These are phyloP conservation scores for Fusarium floridanum DNA, from an alignment of 2,329 filamentous ascomycete species.

Conservation along the genomic window DNA sequence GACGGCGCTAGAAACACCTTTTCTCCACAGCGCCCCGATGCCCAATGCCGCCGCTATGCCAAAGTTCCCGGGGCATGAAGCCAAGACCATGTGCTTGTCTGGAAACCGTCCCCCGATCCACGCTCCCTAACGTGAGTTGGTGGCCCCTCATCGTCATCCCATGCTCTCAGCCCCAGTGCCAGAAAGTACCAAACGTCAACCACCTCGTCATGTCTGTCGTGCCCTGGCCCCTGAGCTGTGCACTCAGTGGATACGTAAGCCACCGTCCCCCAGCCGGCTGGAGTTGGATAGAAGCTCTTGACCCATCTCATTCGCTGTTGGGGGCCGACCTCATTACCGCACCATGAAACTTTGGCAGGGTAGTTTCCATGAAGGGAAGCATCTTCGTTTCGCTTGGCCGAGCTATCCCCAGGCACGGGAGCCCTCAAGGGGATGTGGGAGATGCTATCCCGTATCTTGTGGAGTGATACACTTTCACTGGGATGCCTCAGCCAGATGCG, in stretches of 20 bases:
- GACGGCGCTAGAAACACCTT: conserved; percentile 26
- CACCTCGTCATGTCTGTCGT: conserved; percentile 27
- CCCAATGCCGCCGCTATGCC: conserved; percentile 28
- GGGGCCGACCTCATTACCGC: conserved; percentile 38
- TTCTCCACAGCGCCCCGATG: conserved; percentile 40
- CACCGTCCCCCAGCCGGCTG: conserved; percentile 27
- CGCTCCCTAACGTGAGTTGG: conserved; percentile 19
- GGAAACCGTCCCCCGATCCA: conserved; percentile 16
- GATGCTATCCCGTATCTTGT: conserved; percentile 36
- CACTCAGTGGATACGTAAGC: conserved; percentile 44
- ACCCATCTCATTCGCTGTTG: conserved; percentile 38
- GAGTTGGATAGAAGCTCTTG: conserved; percentile 22
- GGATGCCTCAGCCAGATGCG: conserved; percentile 35
- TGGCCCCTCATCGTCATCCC: conserved; percentile 19
- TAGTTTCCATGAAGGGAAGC: conserved; percentile 32
- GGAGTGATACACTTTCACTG: conserved; percentile 37
- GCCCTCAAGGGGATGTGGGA: conserved; percentile 20
- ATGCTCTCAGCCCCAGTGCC: conserved; percentile 7
- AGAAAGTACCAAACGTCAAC: conserved; percentile 22
- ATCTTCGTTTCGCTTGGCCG: conserved; percentile 22
- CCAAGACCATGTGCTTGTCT: conserved; percentile 23
- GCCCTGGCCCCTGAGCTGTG: conserved; percentile 30
- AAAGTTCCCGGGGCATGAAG: conserved; percentile 37
- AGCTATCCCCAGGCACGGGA: conserved; percentile 13
- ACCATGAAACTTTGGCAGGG: conserved; percentile 34